Percentiles rank a stretch among this genome's conserved stretches.
These are phyloP conservation scores for Salvia hispanica DNA, from an alignment of 257 asterid species.

Conservation along the genomic window DNA sequence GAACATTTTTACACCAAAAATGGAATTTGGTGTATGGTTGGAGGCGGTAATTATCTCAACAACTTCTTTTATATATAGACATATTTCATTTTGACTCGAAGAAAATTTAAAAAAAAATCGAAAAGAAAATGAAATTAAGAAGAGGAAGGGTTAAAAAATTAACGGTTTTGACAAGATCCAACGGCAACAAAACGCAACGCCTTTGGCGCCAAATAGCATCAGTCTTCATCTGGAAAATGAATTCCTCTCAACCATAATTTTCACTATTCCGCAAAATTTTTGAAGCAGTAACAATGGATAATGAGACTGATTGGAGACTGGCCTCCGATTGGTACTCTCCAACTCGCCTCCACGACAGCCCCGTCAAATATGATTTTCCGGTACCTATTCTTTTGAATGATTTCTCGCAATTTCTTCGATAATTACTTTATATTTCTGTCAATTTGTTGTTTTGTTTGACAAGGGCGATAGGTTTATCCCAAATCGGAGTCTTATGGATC, in stretches of 20 bases:
- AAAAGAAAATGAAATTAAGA: too few relatives aligned
- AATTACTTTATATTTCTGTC: conserved; percentile 4
- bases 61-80: too few relatives aligned
- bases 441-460: conserved; percentile 8
- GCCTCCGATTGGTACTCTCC: conserved; percentile 79
- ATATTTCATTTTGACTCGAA: too few relatives aligned
- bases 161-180: background rate
- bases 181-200: background rate
- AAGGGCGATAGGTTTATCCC: conserved; percentile 93
- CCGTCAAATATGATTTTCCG: conserved; percentile 64
- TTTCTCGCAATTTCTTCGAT: conserved; percentile 11
- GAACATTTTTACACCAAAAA: too few relatives aligned
- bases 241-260: background rate
- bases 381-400: conserved; percentile 34
- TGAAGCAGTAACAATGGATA: conserved; percentile 44
- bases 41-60: too few relatives aligned
- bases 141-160: too few relatives aligned
- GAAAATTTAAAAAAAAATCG: too few relatives aligned
- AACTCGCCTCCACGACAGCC: conserved; percentile 71
- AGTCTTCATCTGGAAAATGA: background rate
- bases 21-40: too few relatives aligned
- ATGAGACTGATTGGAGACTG: conserved; percentile 38
- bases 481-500: conserved; percentile 84
- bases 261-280: background rate
- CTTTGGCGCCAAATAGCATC: background rate